Evolutionary conservation across 768 basidiomycete genomes (phyloP).

Genomic region (Kwoniella shandongensis): DNA sequence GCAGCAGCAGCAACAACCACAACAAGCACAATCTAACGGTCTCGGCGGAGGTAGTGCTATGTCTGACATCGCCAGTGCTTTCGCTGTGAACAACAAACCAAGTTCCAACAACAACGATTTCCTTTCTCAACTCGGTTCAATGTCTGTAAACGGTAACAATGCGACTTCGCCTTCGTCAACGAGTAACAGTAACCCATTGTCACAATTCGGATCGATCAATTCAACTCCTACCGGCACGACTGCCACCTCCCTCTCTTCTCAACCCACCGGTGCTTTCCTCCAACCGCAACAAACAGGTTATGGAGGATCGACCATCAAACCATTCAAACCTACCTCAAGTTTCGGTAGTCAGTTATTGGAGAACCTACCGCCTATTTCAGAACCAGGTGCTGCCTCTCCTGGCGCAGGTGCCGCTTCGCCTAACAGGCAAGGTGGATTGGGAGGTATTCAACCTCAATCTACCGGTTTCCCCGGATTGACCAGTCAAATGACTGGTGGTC

Average conservation of each 20-base stretch:
- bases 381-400: constrained; percentile 12
- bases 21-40: neutral
- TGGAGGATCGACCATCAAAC: constrained; percentile 62
- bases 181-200: constrained; percentile 56
- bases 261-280: constrained; percentile 43
- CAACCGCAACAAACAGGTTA: constrained; percentile 60
- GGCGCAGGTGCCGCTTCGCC: neutral
- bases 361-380: constrained; percentile 71
- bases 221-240: constrained; percentile 44
- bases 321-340: constrained; percentile 77
- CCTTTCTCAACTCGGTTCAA: constrained; percentile 32
- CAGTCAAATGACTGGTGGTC: constrained; percentile 22
- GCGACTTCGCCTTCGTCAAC: constrained; percentile 15
- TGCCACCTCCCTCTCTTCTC: constrained; percentile 17
- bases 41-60: constrained; percentile 22
- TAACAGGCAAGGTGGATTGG: neutral
- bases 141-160: constrained; percentile 7
- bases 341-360: constrained; percentile 76
- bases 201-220: constrained; percentile 55
- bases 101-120: constrained; percentile 20
- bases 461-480: constrained; percentile 34
- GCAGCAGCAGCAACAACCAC: constrained; percentile 8
- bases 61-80: constrained; percentile 45
- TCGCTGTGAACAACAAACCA: constrained; percentile 26
- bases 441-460: constrained; percentile 19